A percentile compares a stretch with the other conserved stretches of the same genome.
Conservation (phyloP, 169 alveolate species). For the Cryptosporidium viatorum region DNA sequence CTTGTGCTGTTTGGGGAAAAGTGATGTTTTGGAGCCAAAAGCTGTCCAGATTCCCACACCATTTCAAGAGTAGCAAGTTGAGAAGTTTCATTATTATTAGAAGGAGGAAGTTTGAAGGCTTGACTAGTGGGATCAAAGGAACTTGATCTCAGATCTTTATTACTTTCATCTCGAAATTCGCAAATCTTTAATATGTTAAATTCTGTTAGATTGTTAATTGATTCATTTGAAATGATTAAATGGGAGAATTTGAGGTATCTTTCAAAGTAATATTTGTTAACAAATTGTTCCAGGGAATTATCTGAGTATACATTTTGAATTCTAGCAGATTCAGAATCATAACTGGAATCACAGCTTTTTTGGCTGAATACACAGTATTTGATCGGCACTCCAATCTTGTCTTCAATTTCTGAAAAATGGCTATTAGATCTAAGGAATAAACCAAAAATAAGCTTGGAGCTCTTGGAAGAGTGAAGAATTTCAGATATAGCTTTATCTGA, state of each 20-base stretch:
- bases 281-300: conserved; percentile 63
- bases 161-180: neutral
- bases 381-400: conserved; percentile 34
- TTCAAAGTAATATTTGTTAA: conserved; percentile 49
- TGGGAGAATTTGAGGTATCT: conserved; percentile 64
- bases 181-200: conserved; percentile 22
- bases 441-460: neutral
- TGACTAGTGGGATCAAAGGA: conserved; percentile 43
- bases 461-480: conserved; percentile 1
- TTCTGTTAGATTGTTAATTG: conserved; percentile 36
- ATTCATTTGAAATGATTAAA: conserved; percentile 49
- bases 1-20: conserved; percentile 4
- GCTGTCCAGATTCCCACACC: conserved; percentile 75
- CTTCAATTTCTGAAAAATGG: conserved; percentile 15
- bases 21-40: conserved; percentile 65
- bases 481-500: conserved; percentile 19
- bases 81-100: conserved; percentile 34
- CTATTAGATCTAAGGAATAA: conserved; percentile 12
- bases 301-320: neutral
- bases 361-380: conserved; percentile 15
- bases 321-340: neutral
- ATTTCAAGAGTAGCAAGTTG: conserved; percentile 68
- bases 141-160: neutral
- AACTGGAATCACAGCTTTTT: neutral
- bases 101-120: conserved; percentile 13